Conservation (phyloP, 2,329 filamentous ascomycete genomes). For the Penicillium sp. region DNA sequence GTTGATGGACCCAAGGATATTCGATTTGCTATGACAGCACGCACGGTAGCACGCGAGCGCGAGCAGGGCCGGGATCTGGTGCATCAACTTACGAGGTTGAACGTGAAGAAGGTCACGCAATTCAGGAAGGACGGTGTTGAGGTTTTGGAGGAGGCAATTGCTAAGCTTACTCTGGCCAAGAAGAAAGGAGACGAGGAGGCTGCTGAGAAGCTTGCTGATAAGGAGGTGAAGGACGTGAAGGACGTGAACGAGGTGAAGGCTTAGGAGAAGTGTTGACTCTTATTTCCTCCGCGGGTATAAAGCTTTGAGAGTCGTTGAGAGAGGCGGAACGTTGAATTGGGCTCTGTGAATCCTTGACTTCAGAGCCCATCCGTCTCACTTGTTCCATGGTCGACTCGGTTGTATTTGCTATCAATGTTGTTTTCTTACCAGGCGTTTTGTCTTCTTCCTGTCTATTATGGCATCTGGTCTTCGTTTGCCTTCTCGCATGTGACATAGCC, state of each 20-base stretch:
- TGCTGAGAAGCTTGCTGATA: conserved; percentile 20
- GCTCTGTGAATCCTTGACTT: background rate
- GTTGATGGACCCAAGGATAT: conserved; percentile 93
- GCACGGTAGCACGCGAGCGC: conserved; percentile 65
- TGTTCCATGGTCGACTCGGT: conserved; percentile 7
- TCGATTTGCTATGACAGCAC: conserved; percentile 89
- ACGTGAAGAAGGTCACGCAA: conserved; percentile 77
- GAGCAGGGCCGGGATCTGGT: conserved; percentile 53
- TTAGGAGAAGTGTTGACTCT: background rate
- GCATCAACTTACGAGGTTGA: conserved; percentile 69
- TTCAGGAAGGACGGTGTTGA: conserved; percentile 65
- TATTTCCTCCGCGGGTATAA: background rate
- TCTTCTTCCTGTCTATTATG: conserved; percentile 16
- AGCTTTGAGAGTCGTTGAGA: background rate
- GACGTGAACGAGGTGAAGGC: conserved; percentile 7
- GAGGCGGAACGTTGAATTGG: conserved; percentile 1
- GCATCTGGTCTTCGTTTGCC: conserved; percentile 20
- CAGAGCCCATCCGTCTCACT: background rate
- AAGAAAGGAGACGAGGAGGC: conserved; percentile 32
- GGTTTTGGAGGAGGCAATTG: conserved; percentile 61
- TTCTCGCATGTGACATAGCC: conserved; percentile 27
- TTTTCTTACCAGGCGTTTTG: conserved; percentile 20
- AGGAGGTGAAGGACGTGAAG: too few relatives aligned
- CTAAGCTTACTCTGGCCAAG: conserved; percentile 53
- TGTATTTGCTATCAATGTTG: conserved; percentile 4